Evolutionary conservation across 2,329 filamentous ascomycete species (phyloP).

Genomic region (Zasmidium angulare): DNA sequence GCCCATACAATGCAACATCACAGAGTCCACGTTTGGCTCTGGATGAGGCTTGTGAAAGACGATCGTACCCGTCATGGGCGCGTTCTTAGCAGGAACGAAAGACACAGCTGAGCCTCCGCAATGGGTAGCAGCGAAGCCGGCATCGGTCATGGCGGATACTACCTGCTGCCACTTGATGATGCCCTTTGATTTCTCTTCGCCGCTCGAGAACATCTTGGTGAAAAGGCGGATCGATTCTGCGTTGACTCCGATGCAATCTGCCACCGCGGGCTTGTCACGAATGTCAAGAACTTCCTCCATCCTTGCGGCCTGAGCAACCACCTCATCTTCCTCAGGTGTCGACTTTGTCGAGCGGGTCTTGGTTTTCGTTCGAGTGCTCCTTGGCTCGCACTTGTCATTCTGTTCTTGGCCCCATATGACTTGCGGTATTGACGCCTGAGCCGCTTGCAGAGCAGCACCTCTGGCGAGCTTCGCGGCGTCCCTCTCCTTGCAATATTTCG

Average conservation of each 20-base stretch:
- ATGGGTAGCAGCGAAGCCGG: constrained; percentile 10
- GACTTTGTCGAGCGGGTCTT: constrained; percentile 1
- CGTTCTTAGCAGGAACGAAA: not conserved
- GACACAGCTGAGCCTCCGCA: constrained; percentile 10
- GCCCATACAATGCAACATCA: constrained; percentile 32
- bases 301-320: too few species aligned
- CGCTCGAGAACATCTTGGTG: constrained; percentile 1
- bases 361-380: not conserved
- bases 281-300: not conserved
- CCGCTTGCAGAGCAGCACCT: not conserved
- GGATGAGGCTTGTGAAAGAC: constrained; percentile 35
- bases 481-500: not conserved
- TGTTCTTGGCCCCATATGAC: constrained; percentile 1
- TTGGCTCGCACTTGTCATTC: not conserved
- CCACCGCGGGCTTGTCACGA: not conserved
- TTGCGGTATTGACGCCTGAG: not conserved
- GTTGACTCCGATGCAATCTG: constrained; percentile 3
- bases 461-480: not conserved
- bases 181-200: constrained; percentile 3
- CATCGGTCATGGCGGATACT: constrained; percentile 13
- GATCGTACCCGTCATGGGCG: constrained; percentile 3
- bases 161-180: constrained; percentile 15
- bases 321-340: not conserved
- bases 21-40: constrained; percentile 25
- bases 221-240: constrained; percentile 6